These are phyloP conservation scores for Excoecaria agallocha DNA, from an alignment of 345 rosid genomes.

Conservation along the genomic window DNA sequence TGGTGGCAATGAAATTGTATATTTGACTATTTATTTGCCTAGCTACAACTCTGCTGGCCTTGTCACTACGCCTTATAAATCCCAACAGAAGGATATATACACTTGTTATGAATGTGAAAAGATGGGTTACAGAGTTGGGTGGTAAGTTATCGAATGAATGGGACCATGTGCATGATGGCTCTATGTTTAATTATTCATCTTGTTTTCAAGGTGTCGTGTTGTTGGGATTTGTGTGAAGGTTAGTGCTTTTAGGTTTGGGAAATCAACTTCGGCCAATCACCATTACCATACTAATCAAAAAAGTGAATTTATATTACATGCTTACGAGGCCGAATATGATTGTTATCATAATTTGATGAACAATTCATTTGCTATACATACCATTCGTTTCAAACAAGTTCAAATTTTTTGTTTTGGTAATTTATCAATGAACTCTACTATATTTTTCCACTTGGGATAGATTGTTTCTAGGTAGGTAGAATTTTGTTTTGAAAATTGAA, in stretches of 20 bases:
- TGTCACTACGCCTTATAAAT: too few relatives aligned
- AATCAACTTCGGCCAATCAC: conserved; percentile 58
- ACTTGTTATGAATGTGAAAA: too few relatives aligned
- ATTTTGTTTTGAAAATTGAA: too few relatives aligned
- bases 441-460: too few relatives aligned
- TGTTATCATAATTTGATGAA: conserved; percentile 57
- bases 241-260: conserved; percentile 80
- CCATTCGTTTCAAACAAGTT: conserved; percentile 67
- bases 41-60: too few relatives aligned
- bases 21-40: too few relatives aligned
- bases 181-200: conserved; percentile 85
- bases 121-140: conserved; percentile 50
- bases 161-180: conserved; percentile 63
- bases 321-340: conserved; percentile 77
- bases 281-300: conserved; percentile 92
- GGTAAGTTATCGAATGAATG: conserved; percentile 53
- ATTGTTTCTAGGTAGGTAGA: too few relatives aligned
- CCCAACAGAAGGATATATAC: too few relatives aligned
- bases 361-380: conserved; percentile 51
- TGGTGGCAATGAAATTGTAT: too few relatives aligned
- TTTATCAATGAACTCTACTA: conserved; percentile 51
- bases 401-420: conserved; percentile 60
- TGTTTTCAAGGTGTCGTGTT: conserved; percentile 91
- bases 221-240: conserved; percentile 73
- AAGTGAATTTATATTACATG: conserved; percentile 74